Percentiles rank a stretch among this genome's conserved stretches.
phyloP scores from a whole-genome alignment of 2,329 filamentous ascomycete species.

The Talaromyces pinophilus region DNA sequence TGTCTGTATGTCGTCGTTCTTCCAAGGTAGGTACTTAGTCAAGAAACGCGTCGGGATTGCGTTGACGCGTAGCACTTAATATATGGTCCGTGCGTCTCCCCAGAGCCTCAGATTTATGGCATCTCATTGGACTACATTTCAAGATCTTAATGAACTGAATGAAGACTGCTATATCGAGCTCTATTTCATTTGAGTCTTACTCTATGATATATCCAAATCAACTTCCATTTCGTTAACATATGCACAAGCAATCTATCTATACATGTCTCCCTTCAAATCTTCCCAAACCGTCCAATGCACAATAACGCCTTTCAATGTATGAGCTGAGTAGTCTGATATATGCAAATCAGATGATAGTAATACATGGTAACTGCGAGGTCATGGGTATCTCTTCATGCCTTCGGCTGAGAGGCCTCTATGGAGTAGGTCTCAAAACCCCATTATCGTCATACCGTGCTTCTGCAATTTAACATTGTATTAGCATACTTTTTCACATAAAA shows the following conservation, averaged over 20 bases:
- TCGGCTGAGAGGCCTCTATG: slow-evolving; percentile 29
- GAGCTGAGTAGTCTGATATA: slow-evolving; percentile 19
- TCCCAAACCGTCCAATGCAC: slow-evolving; percentile 8
- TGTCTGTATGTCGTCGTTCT: not conserved
- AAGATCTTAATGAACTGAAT: not conserved
- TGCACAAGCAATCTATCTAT: not conserved
- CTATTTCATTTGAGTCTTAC: not conserved
- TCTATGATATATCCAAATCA: not conserved
- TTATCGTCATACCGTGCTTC: slow-evolving; percentile 84
- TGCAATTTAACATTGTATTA: slow-evolving; percentile 34
- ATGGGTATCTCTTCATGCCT: slow-evolving; percentile 18
- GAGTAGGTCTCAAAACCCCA: slow-evolving; percentile 64
- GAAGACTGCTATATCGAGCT: too few species aligned
- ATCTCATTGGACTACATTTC: not conserved
- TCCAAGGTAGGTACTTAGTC: not conserved
- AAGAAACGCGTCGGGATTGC: slow-evolving; percentile 42
- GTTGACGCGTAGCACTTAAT: slow-evolving; percentile 43
- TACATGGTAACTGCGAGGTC: not conserved
- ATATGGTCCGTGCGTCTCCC: slow-evolving; percentile 36
- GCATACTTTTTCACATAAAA: too few species aligned
- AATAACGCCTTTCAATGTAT: slow-evolving; percentile 18
- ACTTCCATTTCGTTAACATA: not conserved
- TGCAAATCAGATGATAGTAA: not conserved
- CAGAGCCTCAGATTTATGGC: not conserved
- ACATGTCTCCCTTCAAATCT: not conserved